Base-by-base conservation (phyloP, 129 eudicot species). In the Rutidosis leptorrhynchoides region DNA sequence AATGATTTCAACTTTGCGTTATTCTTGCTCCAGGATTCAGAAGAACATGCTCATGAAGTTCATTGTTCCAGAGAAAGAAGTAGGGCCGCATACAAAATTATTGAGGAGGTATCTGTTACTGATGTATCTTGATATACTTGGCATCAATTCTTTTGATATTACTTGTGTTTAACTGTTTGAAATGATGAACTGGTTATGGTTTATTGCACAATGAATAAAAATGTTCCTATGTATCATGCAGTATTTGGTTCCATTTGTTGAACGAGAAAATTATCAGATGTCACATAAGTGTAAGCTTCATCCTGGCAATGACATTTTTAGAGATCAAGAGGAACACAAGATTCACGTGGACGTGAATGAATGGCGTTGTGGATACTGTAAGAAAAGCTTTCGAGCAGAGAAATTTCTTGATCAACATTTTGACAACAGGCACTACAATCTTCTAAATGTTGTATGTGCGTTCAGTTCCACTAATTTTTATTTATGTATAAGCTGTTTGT, bases 41-140 rank as follows among this genome's bases (percentile, higher is more conserved):
- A 77, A 56, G 81, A 66, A 23, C 82, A 73, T 23, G 61, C 58
- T 32, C 84, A 67, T 64, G 96, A 92, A 79, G 77, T 93, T 74
- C 98, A 93, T 78, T 93, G 96, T 65, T 88, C 98, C 45, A 82
- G 98, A 78, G 98, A 93, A 75, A 88, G 98, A 77, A 88, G 98
- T 62, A 77, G 98, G 69, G 82, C 87, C 17, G 98, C 96, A 35
- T 81, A 95, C 85, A 78, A 75, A 62, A 73, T 84, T 54, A 80
- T 82, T 26, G 92, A 93, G 62, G 81, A 93, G 96, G 98, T 93
- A 83, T 74, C 20, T 67, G 28, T 62, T 62, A 49, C 45, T 32
- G 19, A 16, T 62, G 4, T 12, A 20, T 7, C 3, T 25, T 64
- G 27, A 61, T 45, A 43, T 23, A 54, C 32, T 25, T 53, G 45